Percentiles rank a stretch among this genome's conserved stretches.
These are phyloP conservation scores for Ascochyta rabiei DNA, from an alignment of 2,329 filamentous ascomycete genomes.

Conservation along the genomic window DNA sequence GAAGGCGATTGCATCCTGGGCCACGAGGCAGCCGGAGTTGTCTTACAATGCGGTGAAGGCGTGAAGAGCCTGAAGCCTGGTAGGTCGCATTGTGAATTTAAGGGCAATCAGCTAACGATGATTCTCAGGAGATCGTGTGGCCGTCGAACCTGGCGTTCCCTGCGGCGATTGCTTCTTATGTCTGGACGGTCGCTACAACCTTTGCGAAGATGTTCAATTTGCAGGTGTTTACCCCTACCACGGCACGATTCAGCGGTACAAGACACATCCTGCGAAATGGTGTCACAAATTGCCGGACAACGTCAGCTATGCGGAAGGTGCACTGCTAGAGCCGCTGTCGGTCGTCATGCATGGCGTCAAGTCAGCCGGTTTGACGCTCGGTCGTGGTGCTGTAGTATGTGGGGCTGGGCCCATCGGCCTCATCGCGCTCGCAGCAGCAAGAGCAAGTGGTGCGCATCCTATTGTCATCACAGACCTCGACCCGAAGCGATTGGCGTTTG, in stretches of 20 bases:
- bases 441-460: conserved; percentile 68
- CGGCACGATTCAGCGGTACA: conserved; percentile 67
- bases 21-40: conserved; percentile 68
- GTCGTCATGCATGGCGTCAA: conserved; percentile 68
- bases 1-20: conserved; percentile 69
- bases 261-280: conserved; percentile 66
- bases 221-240: conserved; percentile 66
- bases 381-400: conserved; percentile 56
- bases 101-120: neutral
- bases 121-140: conserved; percentile 64
- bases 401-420: conserved; percentile 70
- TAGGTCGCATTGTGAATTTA: conserved; percentile 18
- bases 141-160: conserved; percentile 69
- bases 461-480: conserved; percentile 70
- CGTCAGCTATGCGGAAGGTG: conserved; percentile 64
- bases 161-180: conserved; percentile 67
- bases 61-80: conserved; percentile 59
- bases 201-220: conserved; percentile 67
- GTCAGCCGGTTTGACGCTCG: conserved; percentile 59
- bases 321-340: conserved; percentile 68
- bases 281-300: conserved; percentile 58
- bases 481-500: conserved; percentile 61
- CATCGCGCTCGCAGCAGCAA: conserved; percentile 64
- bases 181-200: conserved; percentile 65
- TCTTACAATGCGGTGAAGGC: conserved; percentile 62